Conservation (phyloP, 176 grass and related monocot genomes). For the Pontederia paniculata region DNA sequence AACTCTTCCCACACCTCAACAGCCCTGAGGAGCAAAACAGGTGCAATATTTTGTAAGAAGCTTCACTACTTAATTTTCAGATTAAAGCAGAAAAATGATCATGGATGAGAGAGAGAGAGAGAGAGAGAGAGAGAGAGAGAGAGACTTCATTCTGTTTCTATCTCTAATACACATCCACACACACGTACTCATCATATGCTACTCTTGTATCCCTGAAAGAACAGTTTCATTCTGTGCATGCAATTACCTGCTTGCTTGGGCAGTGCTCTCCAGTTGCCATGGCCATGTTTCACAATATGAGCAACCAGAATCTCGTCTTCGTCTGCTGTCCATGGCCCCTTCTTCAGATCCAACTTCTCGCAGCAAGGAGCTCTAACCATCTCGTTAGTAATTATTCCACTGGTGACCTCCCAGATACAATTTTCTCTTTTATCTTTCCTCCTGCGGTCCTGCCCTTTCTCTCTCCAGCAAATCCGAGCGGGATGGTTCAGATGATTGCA, state of each 20-base stretch:
- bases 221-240: not conserved
- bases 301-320: not conserved
- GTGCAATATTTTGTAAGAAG: too few species aligned
- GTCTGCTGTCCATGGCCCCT: not conserved
- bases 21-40: not conserved
- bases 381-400: too few species aligned
- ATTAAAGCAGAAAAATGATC: too few species aligned
- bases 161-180: not conserved
- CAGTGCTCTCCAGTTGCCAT: not conserved
- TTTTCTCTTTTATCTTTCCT: too few species aligned
- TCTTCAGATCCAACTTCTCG: not conserved
- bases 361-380: not conserved
- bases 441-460: too few species aligned
- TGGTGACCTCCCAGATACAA: too few species aligned
- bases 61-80: too few species aligned
- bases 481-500: too few species aligned
- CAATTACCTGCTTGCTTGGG: not conserved
- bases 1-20: constrained; percentile 1
- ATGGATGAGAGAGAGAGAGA: too few species aligned
- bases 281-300: not conserved
- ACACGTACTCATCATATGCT: not conserved
- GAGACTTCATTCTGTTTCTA: too few species aligned
- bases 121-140: too few species aligned
- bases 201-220: not conserved
- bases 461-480: too few species aligned